Percentiles rank a stretch among this genome's conserved stretches.
These are phyloP conservation scores for Calonectria crousiana DNA, from an alignment of 2,329 filamentous ascomycete genomes.

Conservation along the genomic window DNA sequence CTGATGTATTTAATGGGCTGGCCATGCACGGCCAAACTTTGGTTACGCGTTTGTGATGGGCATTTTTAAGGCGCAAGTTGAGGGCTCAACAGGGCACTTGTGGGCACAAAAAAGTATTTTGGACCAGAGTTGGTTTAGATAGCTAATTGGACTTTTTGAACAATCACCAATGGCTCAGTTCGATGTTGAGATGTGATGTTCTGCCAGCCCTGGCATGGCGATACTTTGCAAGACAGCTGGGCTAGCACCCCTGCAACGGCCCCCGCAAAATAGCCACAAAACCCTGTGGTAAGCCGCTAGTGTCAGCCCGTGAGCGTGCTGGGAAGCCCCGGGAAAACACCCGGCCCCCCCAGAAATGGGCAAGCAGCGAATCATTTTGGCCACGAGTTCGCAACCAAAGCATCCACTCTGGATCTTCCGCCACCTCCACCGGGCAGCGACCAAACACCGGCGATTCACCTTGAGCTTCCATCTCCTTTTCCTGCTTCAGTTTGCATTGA, in stretches of 20 bases:
- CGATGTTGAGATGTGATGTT: background rate
- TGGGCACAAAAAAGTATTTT: slow-evolving; percentile 1
- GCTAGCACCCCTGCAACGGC: background rate
- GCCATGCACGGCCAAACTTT: background rate
- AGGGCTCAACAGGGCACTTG: background rate
- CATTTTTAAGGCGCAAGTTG: slow-evolving; percentile 9
- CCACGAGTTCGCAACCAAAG: slow-evolving; percentile 21
- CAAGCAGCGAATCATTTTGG: slow-evolving; percentile 26
- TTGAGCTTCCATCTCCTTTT: slow-evolving; percentile 23
- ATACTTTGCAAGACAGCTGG: background rate
- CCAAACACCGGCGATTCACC: background rate
- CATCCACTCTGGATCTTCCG: slow-evolving; percentile 18
- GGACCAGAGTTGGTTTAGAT: background rate
- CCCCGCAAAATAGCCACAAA: slow-evolving; percentile 18
- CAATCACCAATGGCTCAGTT: background rate
- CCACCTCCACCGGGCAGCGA: background rate
- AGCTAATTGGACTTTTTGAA: background rate
- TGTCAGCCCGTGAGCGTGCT: background rate
- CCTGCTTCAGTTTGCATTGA: background rate
- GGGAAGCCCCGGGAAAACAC: slow-evolving; percentile 11
- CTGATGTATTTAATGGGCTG: background rate
- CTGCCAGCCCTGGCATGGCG: background rate
- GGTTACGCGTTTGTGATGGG: background rate
- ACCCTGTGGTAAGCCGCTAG: slow-evolving; percentile 17
- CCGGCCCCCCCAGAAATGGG: background rate